These are phyloP conservation scores for Plectranthus barbatus DNA, from an alignment of 257 asterid species.

Conservation along the genomic window DNA sequence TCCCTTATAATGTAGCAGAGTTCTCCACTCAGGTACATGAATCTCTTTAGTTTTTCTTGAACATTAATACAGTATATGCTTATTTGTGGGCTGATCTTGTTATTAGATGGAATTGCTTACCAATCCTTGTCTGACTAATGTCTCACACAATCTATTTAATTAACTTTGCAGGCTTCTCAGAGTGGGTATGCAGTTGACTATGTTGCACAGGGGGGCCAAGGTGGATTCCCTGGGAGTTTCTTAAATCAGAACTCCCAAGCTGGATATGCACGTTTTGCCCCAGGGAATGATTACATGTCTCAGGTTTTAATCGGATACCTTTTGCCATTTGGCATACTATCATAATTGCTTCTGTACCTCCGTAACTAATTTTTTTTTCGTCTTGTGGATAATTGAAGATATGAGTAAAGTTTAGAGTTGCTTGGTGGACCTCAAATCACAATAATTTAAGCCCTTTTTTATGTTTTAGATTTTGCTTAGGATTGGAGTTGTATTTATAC, in stretches of 20 bases:
- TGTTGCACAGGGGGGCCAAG: conserved; percentile 76
- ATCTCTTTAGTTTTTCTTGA: background rate
- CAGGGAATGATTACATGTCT: conserved; percentile 97
- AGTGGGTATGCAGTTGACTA: conserved; percentile 81
- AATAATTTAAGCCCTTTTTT: background rate
- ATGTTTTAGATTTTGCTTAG: background rate
- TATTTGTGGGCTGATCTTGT: conserved; percentile 6
- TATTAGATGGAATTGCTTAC: background rate
- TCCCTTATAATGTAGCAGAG: conserved; percentile 76
- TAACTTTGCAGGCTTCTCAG: conserved; percentile 67
- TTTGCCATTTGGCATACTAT: background rate
- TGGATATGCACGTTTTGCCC: conserved; percentile 75
- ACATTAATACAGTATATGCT: background rate
- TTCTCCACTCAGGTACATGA: conserved; percentile 75
- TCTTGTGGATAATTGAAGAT: background rate
- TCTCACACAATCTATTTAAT: conserved; percentile 9
- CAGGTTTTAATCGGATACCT: conserved; percentile 49
- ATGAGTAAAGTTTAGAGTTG: background rate
- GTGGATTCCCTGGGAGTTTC: conserved; percentile 82
- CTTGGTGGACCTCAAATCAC: background rate
- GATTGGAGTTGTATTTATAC: background rate
- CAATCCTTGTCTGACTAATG: background rate
- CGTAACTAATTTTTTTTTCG: background rate
- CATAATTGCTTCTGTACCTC: background rate
- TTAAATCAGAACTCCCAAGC: conserved; percentile 82